Percentiles rank a stretch among this genome's conserved stretches.
These are phyloP conservation scores for Aspergillus alliaceus DNA, from an alignment of 2,329 filamentous ascomycete genomes.

Conservation along the genomic window DNA sequence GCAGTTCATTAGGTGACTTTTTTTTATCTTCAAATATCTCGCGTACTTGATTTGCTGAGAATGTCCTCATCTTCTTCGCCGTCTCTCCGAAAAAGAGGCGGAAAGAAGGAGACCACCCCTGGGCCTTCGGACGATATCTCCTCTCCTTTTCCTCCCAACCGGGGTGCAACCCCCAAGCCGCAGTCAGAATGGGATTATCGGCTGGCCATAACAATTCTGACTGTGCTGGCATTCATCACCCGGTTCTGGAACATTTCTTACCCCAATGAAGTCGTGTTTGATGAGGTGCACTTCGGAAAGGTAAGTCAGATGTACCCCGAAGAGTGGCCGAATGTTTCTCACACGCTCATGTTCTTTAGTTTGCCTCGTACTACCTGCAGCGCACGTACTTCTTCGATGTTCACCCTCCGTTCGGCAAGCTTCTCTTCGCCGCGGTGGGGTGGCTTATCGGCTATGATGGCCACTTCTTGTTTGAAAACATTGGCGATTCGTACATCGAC, in stretches of 20 bases:
- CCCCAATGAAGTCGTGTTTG: conserved; percentile 95
- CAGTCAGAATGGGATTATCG: conserved; percentile 79
- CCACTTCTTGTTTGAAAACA: conserved; percentile 97
- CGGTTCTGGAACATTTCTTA: conserved; percentile 96
- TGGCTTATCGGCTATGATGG: conserved; percentile 98
- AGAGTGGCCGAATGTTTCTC: conserved; percentile 12
- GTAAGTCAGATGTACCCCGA: conserved; percentile 51
- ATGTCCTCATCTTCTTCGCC: conserved; percentile 38
- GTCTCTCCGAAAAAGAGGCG: conserved; percentile 44
- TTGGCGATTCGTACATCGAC: conserved; percentile 94
- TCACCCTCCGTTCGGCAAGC: conserved; percentile 96
- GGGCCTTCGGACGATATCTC: conserved; percentile 25
- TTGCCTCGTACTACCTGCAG: conserved; percentile 76
- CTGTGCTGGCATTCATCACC: conserved; percentile 80
- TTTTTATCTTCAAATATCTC: conserved; percentile 6
- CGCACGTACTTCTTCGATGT: conserved; percentile 99
- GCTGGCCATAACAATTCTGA: conserved; percentile 74
- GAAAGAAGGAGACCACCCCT: conserved; percentile 36
- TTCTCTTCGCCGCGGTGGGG: conserved; percentile 93
- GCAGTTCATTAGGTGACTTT: conserved; percentile 13
- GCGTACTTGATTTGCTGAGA: conserved; percentile 12
- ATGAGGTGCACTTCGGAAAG: conserved; percentile 99
- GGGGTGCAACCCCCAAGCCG: conserved; percentile 18
- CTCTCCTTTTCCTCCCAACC: conserved; percentile 16
- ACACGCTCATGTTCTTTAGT: conserved; percentile 33